Evolutionary conservation across 2,329 filamentous ascomycete species (phyloP).

Genomic region (Trichoderma polysporum): DNA sequence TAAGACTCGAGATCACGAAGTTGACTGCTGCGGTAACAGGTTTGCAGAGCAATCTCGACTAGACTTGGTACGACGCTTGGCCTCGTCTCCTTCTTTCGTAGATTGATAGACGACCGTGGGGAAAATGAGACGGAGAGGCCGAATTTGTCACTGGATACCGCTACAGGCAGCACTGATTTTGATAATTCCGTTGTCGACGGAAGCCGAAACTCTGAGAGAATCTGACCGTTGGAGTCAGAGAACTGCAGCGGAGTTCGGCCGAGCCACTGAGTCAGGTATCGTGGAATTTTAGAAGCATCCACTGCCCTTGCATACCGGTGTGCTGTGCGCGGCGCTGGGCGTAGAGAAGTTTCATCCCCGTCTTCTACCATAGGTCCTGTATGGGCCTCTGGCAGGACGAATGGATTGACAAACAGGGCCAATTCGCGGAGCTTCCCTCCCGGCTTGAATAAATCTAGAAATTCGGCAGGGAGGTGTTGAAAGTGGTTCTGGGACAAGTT

Average conservation of each 20-base stretch:
- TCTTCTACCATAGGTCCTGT: not conserved
- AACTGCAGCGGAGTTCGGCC: slow-evolving; percentile 36
- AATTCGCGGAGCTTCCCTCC: slow-evolving; percentile 50
- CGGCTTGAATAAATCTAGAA: slow-evolving; percentile 55
- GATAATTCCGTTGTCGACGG: slow-evolving; percentile 24
- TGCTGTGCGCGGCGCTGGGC: not conserved
- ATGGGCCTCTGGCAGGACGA: slow-evolving; percentile 44
- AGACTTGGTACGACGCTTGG: slow-evolving; percentile 48
- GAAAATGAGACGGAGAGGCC: slow-evolving; percentile 13
- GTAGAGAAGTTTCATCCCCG: not conserved
- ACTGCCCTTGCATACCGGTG: not conserved
- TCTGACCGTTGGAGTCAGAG: slow-evolving; percentile 31
- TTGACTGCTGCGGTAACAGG: slow-evolving; percentile 45
- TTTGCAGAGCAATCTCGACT: slow-evolving; percentile 50
- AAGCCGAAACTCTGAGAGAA: slow-evolving; percentile 35
- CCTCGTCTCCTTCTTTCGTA: slow-evolving; percentile 22
- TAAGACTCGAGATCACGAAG: slow-evolving; percentile 44
- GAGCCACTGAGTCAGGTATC: slow-evolving; percentile 29
- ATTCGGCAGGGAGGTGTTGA: slow-evolving; percentile 59
- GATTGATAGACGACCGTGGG: not conserved
- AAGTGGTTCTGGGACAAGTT: slow-evolving; percentile 67
- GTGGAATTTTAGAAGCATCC: slow-evolving; percentile 8
- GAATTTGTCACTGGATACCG: not conserved
- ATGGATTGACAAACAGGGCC: slow-evolving; percentile 63
- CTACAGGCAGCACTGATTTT: slow-evolving; percentile 27